Evolutionary conservation across 805 yeast species (phyloP).

Genomic region (Sugiyamaella marilandica): DNA sequence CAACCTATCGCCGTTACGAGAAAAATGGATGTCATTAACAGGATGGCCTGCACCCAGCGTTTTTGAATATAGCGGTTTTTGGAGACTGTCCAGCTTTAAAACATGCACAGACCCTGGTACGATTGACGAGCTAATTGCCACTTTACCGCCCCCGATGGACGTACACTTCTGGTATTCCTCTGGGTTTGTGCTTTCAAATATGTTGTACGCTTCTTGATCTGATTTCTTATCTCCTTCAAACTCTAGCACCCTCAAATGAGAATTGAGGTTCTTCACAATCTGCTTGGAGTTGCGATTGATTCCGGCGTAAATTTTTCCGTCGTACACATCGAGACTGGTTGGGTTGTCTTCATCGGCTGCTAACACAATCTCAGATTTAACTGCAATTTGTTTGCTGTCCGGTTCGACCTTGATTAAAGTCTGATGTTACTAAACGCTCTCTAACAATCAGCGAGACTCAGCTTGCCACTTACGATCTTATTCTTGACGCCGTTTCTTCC

Average conservation of each 20-base stretch:
- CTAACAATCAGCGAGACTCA: background rate
- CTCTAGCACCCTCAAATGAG: slow-evolving; percentile 62
- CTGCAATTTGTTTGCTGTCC: slow-evolving; percentile 31
- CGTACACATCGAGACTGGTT: slow-evolving; percentile 62
- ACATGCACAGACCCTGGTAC: slow-evolving; percentile 60
- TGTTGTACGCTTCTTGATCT: slow-evolving; percentile 46
- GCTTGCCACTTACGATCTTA: slow-evolving; percentile 42
- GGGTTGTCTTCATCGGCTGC: slow-evolving; percentile 69
- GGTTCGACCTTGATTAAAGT: slow-evolving; percentile 60
- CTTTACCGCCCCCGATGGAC: slow-evolving; percentile 54
- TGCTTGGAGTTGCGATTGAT: slow-evolving; percentile 64
- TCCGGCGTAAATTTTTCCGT: slow-evolving; percentile 58
- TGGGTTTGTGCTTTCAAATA: slow-evolving; percentile 43
- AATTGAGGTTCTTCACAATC: slow-evolving; percentile 57
- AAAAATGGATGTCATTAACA: slow-evolving; percentile 61
- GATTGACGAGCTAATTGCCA: slow-evolving; percentile 64
- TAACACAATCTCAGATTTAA: slow-evolving; percentile 12
- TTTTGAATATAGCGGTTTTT: slow-evolving; percentile 38
- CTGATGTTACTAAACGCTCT: slow-evolving; percentile 7
- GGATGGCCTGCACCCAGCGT: slow-evolving; percentile 19
- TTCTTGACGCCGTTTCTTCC: slow-evolving; percentile 87
- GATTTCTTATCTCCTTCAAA: slow-evolving; percentile 7
- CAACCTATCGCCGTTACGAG: slow-evolving; percentile 61
- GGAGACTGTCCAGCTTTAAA: slow-evolving; percentile 50
- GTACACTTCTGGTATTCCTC: slow-evolving; percentile 60